Base-by-base conservation (phyloP, 1,284 basidiomycete species). In the Tilletia indica region DNA sequence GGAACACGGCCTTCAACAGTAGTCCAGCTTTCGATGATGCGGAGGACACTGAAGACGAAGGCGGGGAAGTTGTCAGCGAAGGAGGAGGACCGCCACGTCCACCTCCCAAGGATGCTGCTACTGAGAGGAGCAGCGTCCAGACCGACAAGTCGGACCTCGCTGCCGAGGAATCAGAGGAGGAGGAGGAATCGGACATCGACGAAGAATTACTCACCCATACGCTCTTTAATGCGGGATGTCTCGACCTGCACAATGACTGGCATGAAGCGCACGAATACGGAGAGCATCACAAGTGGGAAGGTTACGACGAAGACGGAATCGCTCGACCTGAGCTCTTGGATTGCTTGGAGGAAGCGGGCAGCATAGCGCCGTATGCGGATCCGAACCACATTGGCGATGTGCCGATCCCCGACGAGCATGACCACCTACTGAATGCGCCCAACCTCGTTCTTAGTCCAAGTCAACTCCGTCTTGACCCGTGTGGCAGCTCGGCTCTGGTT, bases 141-240 rank as follows among this genome's bases (percentile, higher is more conserved):
- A 48, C 31, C n/a, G 34, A 51, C 11, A 68, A 36, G 34, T 25
- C 42, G 31, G 67, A 34, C 2, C 38, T 31, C 5, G 42, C 21
- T 48, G 36, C 42, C 12, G 68, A 68, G 9, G 68, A 45, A 14
- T 45, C 42, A 16, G 48, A 56, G 49, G 47, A 54, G 3, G 66
- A 67, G 14, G 66, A 67, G 21, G 66, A 48, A 1, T 67, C 47
- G 2, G 66, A 67, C 16, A 68, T 68, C 51, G 68, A 68, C 48
- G 45, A 45, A 19, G 51, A 49, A 3, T 12, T 68, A 11, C 49
- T 76, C 19, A 79, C 80, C 74, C 80, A 81, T 58, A 81, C 80
- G 0, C 69, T 81, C n/a, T 80, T 73, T 71, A 81, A 81, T 42
- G 80, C 80, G 21, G 79, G 76, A 12, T 80, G 74, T 38, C 72